These are phyloP conservation scores for Periconia macrospinosa DNA, from an alignment of 2,329 filamentous ascomycete species.

Conservation along the genomic window DNA sequence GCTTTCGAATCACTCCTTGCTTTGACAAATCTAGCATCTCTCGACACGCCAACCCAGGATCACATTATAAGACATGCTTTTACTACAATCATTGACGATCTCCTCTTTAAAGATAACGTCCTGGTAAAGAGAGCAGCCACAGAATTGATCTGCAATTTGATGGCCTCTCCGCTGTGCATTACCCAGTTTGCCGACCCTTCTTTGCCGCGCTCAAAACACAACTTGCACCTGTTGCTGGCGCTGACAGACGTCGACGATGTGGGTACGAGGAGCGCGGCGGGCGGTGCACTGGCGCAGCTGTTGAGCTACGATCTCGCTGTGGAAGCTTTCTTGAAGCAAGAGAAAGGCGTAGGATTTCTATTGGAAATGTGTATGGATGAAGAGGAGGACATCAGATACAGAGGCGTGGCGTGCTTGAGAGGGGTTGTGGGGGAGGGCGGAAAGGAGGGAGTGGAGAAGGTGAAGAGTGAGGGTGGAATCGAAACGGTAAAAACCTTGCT, in stretches of 20 bases:
- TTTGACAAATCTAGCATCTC: slow-evolving; percentile 87
- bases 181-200: slow-evolving; percentile 67
- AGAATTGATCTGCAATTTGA: slow-evolving; percentile 90
- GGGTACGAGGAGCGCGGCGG: slow-evolving; percentile 78
- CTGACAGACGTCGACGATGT: slow-evolving; percentile 84
- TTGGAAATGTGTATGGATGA: slow-evolving; percentile 76
- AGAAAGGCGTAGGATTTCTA: slow-evolving; percentile 75
- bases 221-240: slow-evolving; percentile 82
- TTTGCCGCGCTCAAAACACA: slow-evolving; percentile 67
- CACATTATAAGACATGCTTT: slow-evolving; percentile 75
- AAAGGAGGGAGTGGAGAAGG: slow-evolving; percentile 26
- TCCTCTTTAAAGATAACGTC: slow-evolving; percentile 74
- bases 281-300: slow-evolving; percentile 83
- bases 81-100: slow-evolving; percentile 73
- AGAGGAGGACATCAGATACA: slow-evolving; percentile 65
- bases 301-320: slow-evolving; percentile 78
- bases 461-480: slow-evolving; percentile 63
- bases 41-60: slow-evolving; percentile 64
- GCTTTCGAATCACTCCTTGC: slow-evolving; percentile 90
- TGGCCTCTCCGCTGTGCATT: slow-evolving; percentile 68
- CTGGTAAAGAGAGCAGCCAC: slow-evolving; percentile 80
- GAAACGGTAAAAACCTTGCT: slow-evolving; percentile 70
- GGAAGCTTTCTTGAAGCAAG: slow-evolving; percentile 65
- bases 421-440: slow-evolving; percentile 73
- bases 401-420: slow-evolving; percentile 74